Evolutionary conservation across 2,329 filamentous ascomycete species (phyloP).

Genomic region (Alternaria sp.): DNA sequence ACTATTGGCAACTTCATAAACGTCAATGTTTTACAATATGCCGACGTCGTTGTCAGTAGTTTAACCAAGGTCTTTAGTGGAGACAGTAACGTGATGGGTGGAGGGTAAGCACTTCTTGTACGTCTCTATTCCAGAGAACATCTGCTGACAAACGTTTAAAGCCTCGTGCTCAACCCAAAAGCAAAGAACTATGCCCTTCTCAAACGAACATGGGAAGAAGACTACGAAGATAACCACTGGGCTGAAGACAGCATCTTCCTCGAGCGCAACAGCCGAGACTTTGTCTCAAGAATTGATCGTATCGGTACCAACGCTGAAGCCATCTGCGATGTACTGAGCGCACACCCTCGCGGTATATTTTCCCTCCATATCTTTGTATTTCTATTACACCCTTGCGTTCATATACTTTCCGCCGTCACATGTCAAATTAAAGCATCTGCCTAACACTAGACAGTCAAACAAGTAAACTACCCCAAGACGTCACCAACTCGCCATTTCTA

Average conservation of each 20-base stretch:
- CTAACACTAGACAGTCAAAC: conserved; percentile 65
- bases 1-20: conserved; percentile 98
- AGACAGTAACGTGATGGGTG: conserved; percentile 98
- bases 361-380: not conserved
- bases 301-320: conserved; percentile 88
- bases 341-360: conserved; percentile 61
- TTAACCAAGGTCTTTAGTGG: conserved; percentile 97
- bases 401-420: not conserved
- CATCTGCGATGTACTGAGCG: conserved; percentile 75
- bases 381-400: not conserved
- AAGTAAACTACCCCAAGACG: conserved; percentile 87
- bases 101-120: conserved; percentile 60
- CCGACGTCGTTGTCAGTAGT: conserved; percentile 92
- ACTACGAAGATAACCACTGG: conserved; percentile 93
- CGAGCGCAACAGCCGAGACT: conserved; percentile 95
- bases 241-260: conserved; percentile 93
- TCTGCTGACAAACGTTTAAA: conserved; percentile 31
- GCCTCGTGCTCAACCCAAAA: conserved; percentile 70
- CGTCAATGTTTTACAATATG: conserved; percentile 87
- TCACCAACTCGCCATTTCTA: conserved; percentile 76
- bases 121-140: not conserved
- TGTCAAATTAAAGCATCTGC: not conserved
- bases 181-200: conserved; percentile 74
- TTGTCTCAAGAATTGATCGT: conserved; percentile 79
- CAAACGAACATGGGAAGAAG: conserved; percentile 69